phyloP scores from a whole-genome alignment of 2,329 filamentous ascomycete species.

The Dothistroma septosporum region DNA sequence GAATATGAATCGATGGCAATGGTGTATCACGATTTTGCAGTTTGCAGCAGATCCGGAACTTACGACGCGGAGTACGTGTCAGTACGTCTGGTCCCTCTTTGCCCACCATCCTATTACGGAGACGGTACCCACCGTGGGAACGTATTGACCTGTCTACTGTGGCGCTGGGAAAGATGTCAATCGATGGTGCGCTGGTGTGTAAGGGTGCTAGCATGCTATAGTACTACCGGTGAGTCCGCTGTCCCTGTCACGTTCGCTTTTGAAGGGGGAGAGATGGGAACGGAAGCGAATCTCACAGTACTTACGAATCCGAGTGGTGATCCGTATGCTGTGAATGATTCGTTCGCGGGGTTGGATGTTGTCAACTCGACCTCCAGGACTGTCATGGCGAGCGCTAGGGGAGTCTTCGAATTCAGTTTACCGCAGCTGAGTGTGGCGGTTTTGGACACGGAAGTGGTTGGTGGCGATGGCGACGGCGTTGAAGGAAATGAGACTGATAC shows the following conservation, averaged over 20 bases:
- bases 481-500: no score
- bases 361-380: slow-evolving; percentile 43
- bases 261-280: slow-evolving; percentile 34
- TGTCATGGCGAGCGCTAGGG: slow-evolving; percentile 44
- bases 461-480: slow-evolving; percentile 4
- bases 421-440: slow-evolving; percentile 56
- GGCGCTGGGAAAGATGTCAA: slow-evolving; percentile 36
- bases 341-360: slow-evolving; percentile 43
- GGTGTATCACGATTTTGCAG: slow-evolving; percentile 38
- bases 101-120: slow-evolving; percentile 44
- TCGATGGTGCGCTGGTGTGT: slow-evolving; percentile 39
- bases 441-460: slow-evolving; percentile 38
- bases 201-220: slow-evolving; percentile 51
- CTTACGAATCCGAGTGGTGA: slow-evolving; percentile 37
- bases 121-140: slow-evolving; percentile 41
- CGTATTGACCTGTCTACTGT: slow-evolving; percentile 44
- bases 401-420: slow-evolving; percentile 51
- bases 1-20: slow-evolving; percentile 32
- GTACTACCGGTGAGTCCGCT: slow-evolving; percentile 39
- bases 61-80: slow-evolving; percentile 32
- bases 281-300: slow-evolving; percentile 40
- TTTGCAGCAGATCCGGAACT: slow-evolving; percentile 38
- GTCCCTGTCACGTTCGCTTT: slow-evolving; percentile 37
- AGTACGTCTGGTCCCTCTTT: slow-evolving; percentile 39
- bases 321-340: slow-evolving; percentile 17